A percentile compares a stretch with the other conserved stretches of the same genome.
Conservation (phyloP, 1,284 basidiomycete genomes). For the Cryptococcus wingfieldii region DNA sequence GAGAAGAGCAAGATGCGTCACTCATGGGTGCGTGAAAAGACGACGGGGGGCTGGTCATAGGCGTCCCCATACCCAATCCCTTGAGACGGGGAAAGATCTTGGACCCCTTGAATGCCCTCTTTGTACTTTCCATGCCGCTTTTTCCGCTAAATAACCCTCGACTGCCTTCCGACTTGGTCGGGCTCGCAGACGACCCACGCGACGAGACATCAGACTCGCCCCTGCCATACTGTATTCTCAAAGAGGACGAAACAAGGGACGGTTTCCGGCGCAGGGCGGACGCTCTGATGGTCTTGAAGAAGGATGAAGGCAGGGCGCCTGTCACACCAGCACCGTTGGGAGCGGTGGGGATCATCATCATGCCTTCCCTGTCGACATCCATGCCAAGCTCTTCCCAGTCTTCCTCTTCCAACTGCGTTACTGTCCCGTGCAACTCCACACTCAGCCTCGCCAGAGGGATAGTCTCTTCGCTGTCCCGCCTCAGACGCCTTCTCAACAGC, state of each 20-base stretch:
- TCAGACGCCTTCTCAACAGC: constrained; percentile 7
- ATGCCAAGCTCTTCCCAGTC: constrained; percentile 31
- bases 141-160: not conserved
- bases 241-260: constrained; percentile 13
- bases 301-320: constrained; percentile 12
- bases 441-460: constrained; percentile 27
- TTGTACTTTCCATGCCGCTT: constrained; percentile 30
- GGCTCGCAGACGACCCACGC: constrained; percentile 13
- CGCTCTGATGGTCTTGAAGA: constrained; percentile 18
- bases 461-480: constrained; percentile 18
- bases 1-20: not conserved
- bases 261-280: constrained; percentile 28
- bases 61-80: not conserved
- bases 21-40: not conserved
- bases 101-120: constrained; percentile 29
- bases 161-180: constrained; percentile 13
- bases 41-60: not conserved
- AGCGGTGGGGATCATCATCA: constrained; percentile 12
- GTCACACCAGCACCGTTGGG: constrained; percentile 25
- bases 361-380: constrained; percentile 6
- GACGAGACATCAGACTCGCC: constrained; percentile 14
- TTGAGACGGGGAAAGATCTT: constrained; percentile 32
- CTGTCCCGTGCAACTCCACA: constrained; percentile 39
- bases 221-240: constrained; percentile 12
- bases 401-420: constrained; percentile 39